A percentile compares a stretch with the other conserved stretches of the same genome.
Evolutionary conservation across 768 basidiomycete genomes (phyloP).

Genomic region (Asterophora lycoperdoides): DNA sequence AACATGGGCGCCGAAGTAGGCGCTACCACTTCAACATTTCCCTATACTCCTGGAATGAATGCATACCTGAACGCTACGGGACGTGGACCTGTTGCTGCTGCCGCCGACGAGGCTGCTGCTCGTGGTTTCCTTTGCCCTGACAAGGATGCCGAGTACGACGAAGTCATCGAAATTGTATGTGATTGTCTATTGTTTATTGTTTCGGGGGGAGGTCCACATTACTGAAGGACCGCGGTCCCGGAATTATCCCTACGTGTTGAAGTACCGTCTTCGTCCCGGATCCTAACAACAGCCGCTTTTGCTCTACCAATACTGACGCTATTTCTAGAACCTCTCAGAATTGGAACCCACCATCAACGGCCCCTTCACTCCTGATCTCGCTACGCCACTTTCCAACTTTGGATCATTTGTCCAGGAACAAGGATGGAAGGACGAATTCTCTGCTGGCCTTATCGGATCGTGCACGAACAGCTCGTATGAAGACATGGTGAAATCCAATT

Average conservation of each 20-base stretch:
- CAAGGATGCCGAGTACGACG: constrained; percentile 87
- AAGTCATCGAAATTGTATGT: constrained; percentile 84
- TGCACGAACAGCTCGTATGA: constrained; percentile 99
- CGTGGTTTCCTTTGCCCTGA: constrained; percentile 81
- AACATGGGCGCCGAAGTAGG: constrained; percentile 99
- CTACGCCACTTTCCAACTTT: constrained; percentile 91
- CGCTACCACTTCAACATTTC: constrained; percentile 98
- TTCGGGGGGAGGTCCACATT: too few relatives aligned
- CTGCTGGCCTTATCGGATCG: constrained; percentile 93
- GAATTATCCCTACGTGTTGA: too few relatives aligned
- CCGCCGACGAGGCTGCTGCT: constrained; percentile 79
- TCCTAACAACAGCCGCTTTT: constrained; percentile 27
- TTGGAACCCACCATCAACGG: constrained; percentile 94
- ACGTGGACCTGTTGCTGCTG: constrained; percentile 76
- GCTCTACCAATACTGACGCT: background rate
- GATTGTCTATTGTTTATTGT: too few relatives aligned
- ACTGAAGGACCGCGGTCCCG: too few relatives aligned
- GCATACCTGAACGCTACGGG: constrained; percentile 88
- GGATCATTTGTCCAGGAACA: constrained; percentile 73
- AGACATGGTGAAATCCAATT: constrained; percentile 62
- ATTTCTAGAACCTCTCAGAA: constrained; percentile 71
- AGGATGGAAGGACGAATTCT: constrained; percentile 91
- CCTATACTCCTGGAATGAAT: constrained; percentile 88
- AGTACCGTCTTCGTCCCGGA: too few relatives aligned
- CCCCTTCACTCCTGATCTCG: constrained; percentile 95